Conservation (phyloP, 495 filamentous ascomycete species). For the Neohortaea acidophila region DNA sequence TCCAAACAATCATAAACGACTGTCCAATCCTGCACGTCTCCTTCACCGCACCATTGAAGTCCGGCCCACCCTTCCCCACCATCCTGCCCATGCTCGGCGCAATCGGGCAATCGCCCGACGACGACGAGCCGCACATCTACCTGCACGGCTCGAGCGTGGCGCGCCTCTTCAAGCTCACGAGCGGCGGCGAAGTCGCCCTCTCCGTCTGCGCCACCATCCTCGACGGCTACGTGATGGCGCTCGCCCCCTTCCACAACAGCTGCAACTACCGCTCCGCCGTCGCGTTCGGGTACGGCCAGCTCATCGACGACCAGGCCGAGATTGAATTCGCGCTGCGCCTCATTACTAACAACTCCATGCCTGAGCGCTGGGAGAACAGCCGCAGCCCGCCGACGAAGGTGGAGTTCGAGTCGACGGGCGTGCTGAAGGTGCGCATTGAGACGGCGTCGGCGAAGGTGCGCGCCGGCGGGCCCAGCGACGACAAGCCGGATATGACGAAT, state of each 20-base stretch:
- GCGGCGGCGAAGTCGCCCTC: slow-evolving; percentile 40
- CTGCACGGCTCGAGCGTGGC: slow-evolving; percentile 78
- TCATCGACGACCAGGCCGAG: slow-evolving; percentile 38
- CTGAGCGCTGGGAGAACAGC: slow-evolving; percentile 51
- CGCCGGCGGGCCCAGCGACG: slow-evolving; percentile 52
- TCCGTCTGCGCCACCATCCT: slow-evolving; percentile 53
- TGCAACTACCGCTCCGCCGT: slow-evolving; percentile 83
- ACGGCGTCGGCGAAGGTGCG: slow-evolving; percentile 70
- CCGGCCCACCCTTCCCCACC: slow-evolving; percentile 49
- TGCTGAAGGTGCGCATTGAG: slow-evolving; percentile 53
- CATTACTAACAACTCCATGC: slow-evolving; percentile 61
- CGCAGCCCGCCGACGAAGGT: slow-evolving; percentile 47
- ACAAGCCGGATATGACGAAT: slow-evolving; percentile 45
- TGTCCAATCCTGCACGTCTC: slow-evolving; percentile 70
- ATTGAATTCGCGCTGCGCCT: slow-evolving; percentile 72
- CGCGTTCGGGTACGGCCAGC: slow-evolving; percentile 56
- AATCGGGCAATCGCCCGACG: slow-evolving; percentile 59
- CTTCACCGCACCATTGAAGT: slow-evolving; percentile 36
- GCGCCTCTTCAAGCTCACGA: slow-evolving; percentile 55
- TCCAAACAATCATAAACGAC: slow-evolving; percentile 68
- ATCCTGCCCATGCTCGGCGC: slow-evolving; percentile 81
- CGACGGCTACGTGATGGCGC: slow-evolving; percentile 60
- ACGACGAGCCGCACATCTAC: slow-evolving; percentile 47
- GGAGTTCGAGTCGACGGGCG: slow-evolving; percentile 64
- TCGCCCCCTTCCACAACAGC: slow-evolving; percentile 65